Conservation (phyloP, 2,329 filamentous ascomycete genomes). For the Botrytis paeoniae region DNA sequence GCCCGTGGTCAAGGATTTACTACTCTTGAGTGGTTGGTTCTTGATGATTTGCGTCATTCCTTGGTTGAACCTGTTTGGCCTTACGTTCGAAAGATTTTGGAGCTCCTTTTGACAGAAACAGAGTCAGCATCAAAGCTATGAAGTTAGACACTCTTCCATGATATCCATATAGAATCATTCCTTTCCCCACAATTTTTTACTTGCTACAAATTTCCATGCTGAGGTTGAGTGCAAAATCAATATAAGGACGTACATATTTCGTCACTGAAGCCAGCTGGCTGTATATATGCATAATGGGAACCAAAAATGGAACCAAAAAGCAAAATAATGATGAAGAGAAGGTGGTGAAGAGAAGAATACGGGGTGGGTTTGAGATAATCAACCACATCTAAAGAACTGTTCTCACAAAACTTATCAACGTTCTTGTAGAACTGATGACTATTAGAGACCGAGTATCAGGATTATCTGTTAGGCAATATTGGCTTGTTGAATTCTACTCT, state of each 20-base stretch:
- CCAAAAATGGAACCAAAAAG: not conserved
- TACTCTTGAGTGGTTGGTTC: constrained; percentile 18
- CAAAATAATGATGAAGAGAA: not conserved
- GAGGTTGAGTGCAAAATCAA: not conserved
- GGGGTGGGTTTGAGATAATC: not conserved
- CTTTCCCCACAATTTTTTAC: not conserved
- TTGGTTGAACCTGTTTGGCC: constrained; percentile 19
- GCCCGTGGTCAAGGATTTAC: constrained; percentile 20
- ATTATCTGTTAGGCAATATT: not conserved
- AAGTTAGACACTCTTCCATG: not conserved
- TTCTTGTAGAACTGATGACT: not conserved
- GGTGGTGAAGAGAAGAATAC: not conserved
- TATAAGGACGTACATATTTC: not conserved
- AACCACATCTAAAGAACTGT: not conserved
- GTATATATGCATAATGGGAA: not conserved
- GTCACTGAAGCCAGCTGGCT: not conserved
- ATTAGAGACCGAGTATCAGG: not conserved
- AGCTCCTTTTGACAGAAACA: not conserved
- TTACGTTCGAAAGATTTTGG: constrained; percentile 18
- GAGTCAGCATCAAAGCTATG: not conserved
- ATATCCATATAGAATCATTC: not conserved
- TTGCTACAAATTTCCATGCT: not conserved
- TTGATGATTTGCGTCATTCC: constrained; percentile 18
- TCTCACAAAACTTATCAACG: not conserved
- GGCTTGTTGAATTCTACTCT: not conserved